Evolutionary conservation across 306 rosid genomes (phyloP).

Genomic region (Neltuma alba): DNA sequence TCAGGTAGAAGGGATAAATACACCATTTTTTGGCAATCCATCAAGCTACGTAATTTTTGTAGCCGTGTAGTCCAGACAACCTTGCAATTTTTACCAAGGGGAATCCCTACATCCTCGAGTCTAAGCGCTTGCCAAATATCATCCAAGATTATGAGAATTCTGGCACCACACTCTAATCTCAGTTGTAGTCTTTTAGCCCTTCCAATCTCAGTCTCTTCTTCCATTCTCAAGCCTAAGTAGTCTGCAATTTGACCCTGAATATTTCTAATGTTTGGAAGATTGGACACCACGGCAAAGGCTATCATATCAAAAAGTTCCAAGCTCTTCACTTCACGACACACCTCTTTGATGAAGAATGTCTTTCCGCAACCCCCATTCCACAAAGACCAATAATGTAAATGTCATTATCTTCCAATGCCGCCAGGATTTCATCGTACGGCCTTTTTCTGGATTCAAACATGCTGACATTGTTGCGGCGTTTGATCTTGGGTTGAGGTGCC

Average conservation of each 20-base stretch:
- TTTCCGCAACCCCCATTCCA: constrained; percentile 15
- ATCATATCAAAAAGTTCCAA: background rate
- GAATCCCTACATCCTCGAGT: background rate
- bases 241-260: background rate
- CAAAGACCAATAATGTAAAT: background rate
- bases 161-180: background rate
- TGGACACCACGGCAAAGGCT: background rate
- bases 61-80: background rate
- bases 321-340: background rate
- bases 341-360: background rate
- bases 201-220: background rate
- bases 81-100: background rate
- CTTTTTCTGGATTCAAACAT: background rate
- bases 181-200: background rate
- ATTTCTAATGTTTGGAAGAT: background rate
- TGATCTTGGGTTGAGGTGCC: background rate
- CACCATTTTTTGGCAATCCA: background rate
- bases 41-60: background rate
- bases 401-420: background rate
- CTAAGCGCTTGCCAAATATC: background rate
- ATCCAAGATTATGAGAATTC: constrained; percentile 9
- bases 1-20: background rate
- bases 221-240: accelerated
- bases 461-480: background rate
- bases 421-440: background rate